Percentiles rank a stretch among this genome's conserved stretches.
Evolutionary conservation across 2,329 filamentous ascomycete species (phyloP).

Genomic region (Neopestalotiopsis rosae): DNA sequence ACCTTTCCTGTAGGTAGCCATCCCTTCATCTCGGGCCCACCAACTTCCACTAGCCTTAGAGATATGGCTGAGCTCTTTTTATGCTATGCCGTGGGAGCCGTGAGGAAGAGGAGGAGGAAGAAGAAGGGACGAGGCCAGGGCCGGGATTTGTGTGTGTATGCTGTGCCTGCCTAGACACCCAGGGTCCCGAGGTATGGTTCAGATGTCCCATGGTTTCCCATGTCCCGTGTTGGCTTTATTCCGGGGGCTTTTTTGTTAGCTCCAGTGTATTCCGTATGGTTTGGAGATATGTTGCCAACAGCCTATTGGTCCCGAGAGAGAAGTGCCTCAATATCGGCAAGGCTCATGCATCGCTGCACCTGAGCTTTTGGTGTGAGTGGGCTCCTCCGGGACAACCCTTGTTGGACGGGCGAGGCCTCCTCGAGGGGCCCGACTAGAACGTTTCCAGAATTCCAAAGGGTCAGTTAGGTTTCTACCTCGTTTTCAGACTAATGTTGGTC

Average conservation of each 20-base stretch:
- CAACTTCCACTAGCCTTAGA: neutral
- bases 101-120: neutral
- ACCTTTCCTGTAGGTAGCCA: neutral
- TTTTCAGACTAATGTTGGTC: neutral
- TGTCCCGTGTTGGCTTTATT: constrained; percentile 1
- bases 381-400: neutral
- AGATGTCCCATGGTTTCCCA: neutral
- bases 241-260: neutral
- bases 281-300: neutral
- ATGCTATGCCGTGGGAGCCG: neutral
- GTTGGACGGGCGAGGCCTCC: neutral
- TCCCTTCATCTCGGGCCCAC: neutral
- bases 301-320: constrained; percentile 13
- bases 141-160: neutral
- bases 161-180: neutral
- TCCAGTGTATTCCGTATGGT: neutral
- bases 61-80: neutral
- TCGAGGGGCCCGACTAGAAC: constrained; percentile 11
- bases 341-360: constrained; percentile 2
- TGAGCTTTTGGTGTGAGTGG: constrained; percentile 6
- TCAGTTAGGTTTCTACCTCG: neutral
- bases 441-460: constrained; percentile 2
- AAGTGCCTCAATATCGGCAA: constrained; percentile 9
- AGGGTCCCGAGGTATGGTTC: neutral
- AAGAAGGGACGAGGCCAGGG: neutral